These are phyloP conservation scores for Panicum hallii DNA, from an alignment of 202 grass and related monocot species.

Conservation along the genomic window DNA sequence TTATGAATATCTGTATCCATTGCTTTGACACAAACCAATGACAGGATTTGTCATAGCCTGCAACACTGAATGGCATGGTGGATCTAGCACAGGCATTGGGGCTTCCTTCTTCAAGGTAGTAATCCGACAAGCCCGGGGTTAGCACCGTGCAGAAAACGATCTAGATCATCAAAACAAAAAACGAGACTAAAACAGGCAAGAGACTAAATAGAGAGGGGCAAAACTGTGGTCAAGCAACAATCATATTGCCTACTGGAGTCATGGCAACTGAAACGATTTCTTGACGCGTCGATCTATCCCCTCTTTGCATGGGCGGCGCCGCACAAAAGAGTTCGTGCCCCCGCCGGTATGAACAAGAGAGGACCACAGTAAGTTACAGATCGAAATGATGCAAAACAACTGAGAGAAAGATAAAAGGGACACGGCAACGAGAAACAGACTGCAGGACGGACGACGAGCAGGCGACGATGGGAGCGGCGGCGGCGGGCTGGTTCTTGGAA, in stretches of 20 bases:
- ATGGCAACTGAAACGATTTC: constrained; percentile 81
- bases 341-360: constrained; percentile 14
- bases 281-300: constrained; percentile 59
- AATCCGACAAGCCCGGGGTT: constrained; percentile 75
- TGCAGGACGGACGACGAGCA: background rate
- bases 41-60: constrained; percentile 58
- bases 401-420: background rate
- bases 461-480: background rate
- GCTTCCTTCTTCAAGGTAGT: constrained; percentile 63
- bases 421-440: background rate
- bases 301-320: background rate
- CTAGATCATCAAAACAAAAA: background rate
- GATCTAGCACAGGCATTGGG: constrained; percentile 82
- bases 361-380: background rate
- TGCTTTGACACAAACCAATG: constrained; percentile 80
- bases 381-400: background rate
- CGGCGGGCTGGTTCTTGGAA: background rate
- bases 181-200: background rate
- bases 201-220: background rate
- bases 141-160: constrained; percentile 49
- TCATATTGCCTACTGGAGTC: constrained; percentile 63
- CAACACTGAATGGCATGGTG: constrained; percentile 82
- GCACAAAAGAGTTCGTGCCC: background rate
- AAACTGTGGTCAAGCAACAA: constrained; percentile 72
- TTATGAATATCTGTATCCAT: constrained; percentile 45